phyloP scores from a whole-genome alignment of 495 filamentous ascomycete genomes.

The Aspergillus conjunctus region DNA sequence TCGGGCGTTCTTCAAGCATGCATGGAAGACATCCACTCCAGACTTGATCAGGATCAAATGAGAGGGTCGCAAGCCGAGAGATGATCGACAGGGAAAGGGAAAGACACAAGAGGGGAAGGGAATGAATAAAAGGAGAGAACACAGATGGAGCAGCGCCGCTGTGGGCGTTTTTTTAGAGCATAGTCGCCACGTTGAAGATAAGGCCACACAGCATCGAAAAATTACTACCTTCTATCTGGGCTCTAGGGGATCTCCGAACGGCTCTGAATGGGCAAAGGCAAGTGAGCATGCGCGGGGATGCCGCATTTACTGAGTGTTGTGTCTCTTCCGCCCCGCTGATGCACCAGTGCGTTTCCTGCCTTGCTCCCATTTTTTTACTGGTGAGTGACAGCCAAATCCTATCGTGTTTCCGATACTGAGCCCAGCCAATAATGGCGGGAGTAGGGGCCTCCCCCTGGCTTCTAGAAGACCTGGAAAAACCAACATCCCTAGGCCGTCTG shows the following conservation, averaged over 20 bases:
- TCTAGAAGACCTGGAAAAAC: neutral
- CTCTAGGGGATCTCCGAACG: conserved; percentile 1
- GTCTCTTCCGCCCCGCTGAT: neutral
- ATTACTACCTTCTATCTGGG: neutral
- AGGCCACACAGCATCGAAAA: neutral
- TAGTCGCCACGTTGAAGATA: conserved; percentile 1
- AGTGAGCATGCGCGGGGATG: neutral
- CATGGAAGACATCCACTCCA: neutral
- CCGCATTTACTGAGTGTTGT: neutral
- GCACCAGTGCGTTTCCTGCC: too few species aligned
- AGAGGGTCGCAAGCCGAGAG: neutral
- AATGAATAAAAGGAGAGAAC: neutral
- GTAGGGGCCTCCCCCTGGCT: neutral
- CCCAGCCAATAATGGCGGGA: neutral
- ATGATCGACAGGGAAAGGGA: too few species aligned
- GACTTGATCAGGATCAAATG: neutral
- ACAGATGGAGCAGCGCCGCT: neutral
- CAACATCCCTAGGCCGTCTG: neutral
- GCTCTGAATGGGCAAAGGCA: neutral
- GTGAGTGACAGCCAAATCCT: neutral
- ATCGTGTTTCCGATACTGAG: neutral
- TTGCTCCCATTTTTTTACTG: too few species aligned
- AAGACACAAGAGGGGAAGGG: neutral
- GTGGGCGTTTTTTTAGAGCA: neutral
- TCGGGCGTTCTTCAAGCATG: neutral